Conservation (phyloP, 2,329 filamentous ascomycete species). For the Trichoderma brevicompactum region DNA sequence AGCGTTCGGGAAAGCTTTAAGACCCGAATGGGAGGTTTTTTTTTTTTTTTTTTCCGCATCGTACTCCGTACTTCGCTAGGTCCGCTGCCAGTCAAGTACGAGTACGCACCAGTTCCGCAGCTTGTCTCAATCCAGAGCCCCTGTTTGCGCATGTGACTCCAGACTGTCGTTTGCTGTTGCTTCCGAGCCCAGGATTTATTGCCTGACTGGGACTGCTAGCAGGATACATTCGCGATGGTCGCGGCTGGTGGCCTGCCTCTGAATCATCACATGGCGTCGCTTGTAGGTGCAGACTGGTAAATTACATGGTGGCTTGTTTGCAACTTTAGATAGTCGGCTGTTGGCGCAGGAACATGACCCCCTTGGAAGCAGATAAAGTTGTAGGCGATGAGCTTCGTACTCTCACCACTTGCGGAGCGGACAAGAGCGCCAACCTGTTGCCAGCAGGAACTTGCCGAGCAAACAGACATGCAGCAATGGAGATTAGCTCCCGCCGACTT, state of each 20-base stretch:
- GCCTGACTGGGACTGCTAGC: too few species aligned
- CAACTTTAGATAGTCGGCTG: too few species aligned
- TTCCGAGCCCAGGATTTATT: too few species aligned
- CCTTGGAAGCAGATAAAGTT: too few species aligned
- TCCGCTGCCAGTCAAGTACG: neutral
- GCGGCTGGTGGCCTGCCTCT: conserved; percentile 4
- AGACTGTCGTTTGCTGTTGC: neutral
- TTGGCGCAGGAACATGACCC: too few species aligned
- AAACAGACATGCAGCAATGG: neutral
- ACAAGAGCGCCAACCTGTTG: too few species aligned
- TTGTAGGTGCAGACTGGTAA: neutral
- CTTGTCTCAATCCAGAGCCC: conserved; percentile 17
- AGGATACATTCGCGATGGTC: neutral
- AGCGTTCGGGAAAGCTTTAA: conserved; percentile 14
- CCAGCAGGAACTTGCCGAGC: neutral
- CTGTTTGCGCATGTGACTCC: conserved; percentile 21
- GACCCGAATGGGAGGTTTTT: conserved; percentile 16
- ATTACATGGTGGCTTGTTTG: too few species aligned
- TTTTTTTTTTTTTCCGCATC: neutral
- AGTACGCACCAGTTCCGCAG: conserved; percentile 19
- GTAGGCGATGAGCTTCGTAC: too few species aligned
- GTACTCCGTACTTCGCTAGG: neutral
- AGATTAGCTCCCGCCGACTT: conserved; percentile 3
- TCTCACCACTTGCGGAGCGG: neutral
- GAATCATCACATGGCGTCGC: conserved; percentile 1